These are phyloP conservation scores for Achlya hypogyna DNA, from an alignment of 352 stramenopile genomes.

Conservation along the genomic window DNA sequence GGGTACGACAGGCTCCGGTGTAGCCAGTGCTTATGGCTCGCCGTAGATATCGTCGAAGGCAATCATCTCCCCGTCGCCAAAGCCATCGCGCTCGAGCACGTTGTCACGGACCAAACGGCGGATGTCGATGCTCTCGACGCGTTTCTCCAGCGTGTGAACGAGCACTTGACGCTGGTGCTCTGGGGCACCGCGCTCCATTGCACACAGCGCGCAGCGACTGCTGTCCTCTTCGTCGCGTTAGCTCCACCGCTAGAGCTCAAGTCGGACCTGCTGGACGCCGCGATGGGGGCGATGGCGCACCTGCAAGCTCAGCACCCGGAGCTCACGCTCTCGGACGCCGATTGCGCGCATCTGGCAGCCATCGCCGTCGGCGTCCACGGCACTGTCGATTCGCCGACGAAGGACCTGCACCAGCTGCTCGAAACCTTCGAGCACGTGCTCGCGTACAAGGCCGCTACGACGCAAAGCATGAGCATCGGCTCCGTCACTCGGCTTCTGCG, in stretches of 20 bases:
- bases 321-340: background rate
- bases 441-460: background rate
- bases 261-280: background rate
- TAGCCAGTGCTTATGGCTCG: too few relatives aligned
- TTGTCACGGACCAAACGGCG: background rate
- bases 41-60: background rate
- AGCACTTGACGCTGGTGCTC: background rate
- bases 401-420: background rate
- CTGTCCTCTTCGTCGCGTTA: background rate
- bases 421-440: slow-evolving; percentile 7
- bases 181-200: background rate
- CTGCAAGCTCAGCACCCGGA: background rate
- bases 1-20: too few relatives aligned
- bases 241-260: background rate
- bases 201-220: background rate
- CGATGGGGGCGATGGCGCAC: background rate
- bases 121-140: background rate
- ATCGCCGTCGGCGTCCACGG: background rate
- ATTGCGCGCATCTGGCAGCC: background rate
- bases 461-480: background rate
- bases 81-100: background rate
- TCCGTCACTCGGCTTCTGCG: background rate
- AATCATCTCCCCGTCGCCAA: background rate
- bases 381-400: background rate
- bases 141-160: background rate